Base-by-base conservation (phyloP, 352 stramenopile species). In the Thalassiosira livingstoniorum region DNA sequence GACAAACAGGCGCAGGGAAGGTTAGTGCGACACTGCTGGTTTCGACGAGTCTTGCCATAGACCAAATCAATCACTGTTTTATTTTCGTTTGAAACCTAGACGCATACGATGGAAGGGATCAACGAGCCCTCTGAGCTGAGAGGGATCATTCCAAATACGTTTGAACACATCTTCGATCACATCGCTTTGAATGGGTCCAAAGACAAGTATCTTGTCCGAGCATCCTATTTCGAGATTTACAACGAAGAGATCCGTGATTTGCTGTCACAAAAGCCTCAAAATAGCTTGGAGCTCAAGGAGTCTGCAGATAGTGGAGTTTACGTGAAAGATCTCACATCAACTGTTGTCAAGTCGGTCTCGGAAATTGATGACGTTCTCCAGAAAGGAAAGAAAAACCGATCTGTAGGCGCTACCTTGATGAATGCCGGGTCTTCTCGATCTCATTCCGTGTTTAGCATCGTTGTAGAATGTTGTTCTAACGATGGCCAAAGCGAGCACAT, bases 241-340 rank as follows among this genome's bases (percentile, higher is more conserved):
- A 98, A 98, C 83, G 97, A 99, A 91, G 96, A 99, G 76, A 98
- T 99, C 80, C 90, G 96, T 25, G 97, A 99, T 73, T 90, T 99
- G 10, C 86, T 99, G 37, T 92, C 91, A 0, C 86, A 93, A 32
- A 95, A 97, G 69, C 90, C 94, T 1, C 95, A 97, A 70, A 96
- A 95, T 45, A 89, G 92, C 43, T 88, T 99, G 0, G 95, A 98
- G 67, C 88, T 99, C 25, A 97, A 98, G 78, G 97, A 99, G 83
- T 89, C 96, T 47, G 75, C 97, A 0, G 95, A 98, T 74, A 92
- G 88, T n/a, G 97, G 97, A 42, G 96, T 99, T 21, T 99, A 98
- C 83, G 96, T 99, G 7, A 97, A 98, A 78, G 96, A 98, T 62
- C 88, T 98, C 27, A 98, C 94, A 4, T 82, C 67, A 39, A 54